Percentiles rank a stretch among this genome's conserved stretches.
Conservation (phyloP, 2,329 filamentous ascomycete genomes). For the Aureobasidium sp. region DNA sequence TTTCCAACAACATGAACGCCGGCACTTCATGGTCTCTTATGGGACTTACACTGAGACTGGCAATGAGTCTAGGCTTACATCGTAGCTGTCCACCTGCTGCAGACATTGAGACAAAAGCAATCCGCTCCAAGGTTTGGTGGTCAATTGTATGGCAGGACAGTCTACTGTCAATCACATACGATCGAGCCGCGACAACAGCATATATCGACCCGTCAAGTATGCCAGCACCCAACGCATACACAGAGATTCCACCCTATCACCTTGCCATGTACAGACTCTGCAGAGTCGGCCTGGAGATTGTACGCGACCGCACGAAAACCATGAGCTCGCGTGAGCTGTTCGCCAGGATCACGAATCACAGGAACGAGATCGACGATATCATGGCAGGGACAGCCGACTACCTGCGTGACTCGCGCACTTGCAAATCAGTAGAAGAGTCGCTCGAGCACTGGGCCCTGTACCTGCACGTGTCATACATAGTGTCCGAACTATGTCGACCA, state of each 20-base stretch:
- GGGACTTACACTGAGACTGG: constrained; percentile 51
- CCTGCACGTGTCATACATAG: constrained; percentile 53
- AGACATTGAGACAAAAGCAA: constrained; percentile 34
- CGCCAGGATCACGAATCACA: constrained; percentile 45
- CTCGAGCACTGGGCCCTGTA: constrained; percentile 53
- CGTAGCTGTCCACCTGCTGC: constrained; percentile 48
- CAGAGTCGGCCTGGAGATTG: constrained; percentile 51
- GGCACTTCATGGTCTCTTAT: constrained; percentile 54
- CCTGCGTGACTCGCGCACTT: constrained; percentile 45
- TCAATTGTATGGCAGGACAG: constrained; percentile 57
- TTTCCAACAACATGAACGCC: constrained; percentile 56
- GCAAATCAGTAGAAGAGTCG: constrained; percentile 42
- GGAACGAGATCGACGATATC: constrained; percentile 48
- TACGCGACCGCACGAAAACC: constrained; percentile 48
- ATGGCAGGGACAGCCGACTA: constrained; percentile 50
- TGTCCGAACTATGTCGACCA: constrained; percentile 53
- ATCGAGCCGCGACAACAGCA: constrained; percentile 47
- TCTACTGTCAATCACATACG: constrained; percentile 54
- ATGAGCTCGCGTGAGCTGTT: constrained; percentile 45
- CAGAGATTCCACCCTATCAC: constrained; percentile 42
- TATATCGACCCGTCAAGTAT: constrained; percentile 43
- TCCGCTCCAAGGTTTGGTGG: constrained; percentile 42
- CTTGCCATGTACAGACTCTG: constrained; percentile 49
- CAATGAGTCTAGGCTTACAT: constrained; percentile 52
- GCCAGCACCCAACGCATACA: constrained; percentile 26